phyloP scores from a whole-genome alignment of 257 asterid genomes.

The Thymus quinquecostatus region DNA sequence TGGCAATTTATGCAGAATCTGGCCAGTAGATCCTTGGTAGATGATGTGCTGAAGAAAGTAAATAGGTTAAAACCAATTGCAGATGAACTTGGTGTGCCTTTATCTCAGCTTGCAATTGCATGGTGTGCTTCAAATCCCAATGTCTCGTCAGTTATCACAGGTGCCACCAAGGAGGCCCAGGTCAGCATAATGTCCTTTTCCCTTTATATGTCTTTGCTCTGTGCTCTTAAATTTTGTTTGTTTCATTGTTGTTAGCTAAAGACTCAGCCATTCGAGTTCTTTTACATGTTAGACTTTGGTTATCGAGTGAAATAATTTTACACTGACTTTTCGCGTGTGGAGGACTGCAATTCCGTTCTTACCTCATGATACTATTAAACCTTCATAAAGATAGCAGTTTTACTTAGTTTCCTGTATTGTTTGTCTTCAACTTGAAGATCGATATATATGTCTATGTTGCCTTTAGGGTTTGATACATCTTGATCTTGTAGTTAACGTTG shows the following conservation, averaged over 20 bases:
- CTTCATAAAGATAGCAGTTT: background rate
- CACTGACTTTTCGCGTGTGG: background rate
- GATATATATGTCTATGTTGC: background rate
- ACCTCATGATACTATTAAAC: background rate
- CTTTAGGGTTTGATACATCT: background rate
- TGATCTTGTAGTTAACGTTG: background rate
- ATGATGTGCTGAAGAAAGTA: constrained; percentile 83
- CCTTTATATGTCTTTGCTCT: background rate
- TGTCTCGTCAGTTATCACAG: constrained; percentile 94
- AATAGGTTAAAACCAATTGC: constrained; percentile 85
- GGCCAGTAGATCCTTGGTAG: constrained; percentile 86
- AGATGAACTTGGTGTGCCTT: constrained; percentile 78
- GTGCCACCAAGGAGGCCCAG: constrained; percentile 95
- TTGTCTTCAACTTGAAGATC: background rate
- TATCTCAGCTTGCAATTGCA: constrained; percentile 93
- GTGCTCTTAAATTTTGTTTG: constrained; percentile 16
- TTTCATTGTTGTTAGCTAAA: background rate
- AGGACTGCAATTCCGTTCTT: background rate
- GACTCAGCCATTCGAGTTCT: background rate
- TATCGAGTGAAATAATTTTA: background rate
- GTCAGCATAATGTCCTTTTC: constrained; percentile 41
- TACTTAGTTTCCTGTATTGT: background rate
- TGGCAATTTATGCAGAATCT: constrained; percentile 65
- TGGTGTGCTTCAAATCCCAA: constrained; percentile 99
- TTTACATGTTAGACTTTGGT: background rate